phyloP scores from a whole-genome alignment of 768 basidiomycete species.

The Leccinellum albellum region DNA sequence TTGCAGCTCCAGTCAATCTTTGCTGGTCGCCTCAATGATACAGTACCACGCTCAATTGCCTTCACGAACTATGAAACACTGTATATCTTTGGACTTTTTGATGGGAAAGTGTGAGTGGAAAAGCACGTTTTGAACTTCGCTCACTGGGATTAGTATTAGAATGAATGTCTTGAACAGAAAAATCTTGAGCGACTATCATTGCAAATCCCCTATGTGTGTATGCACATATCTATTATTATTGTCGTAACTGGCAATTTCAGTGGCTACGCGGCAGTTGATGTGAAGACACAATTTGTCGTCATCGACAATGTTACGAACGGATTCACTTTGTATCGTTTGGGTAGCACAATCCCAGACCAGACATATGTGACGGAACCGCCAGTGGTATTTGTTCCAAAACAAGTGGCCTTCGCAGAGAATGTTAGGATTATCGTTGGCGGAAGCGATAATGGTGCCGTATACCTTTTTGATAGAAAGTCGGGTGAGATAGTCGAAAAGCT shows the following conservation, averaged over 20 bases:
- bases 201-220: constrained; percentile 6
- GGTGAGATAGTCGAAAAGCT: background rate
- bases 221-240: no score
- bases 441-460: constrained; percentile 5
- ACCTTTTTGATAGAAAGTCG: constrained; percentile 1
- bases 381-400: background rate
- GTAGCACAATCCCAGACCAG: background rate
- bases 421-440: constrained; percentile 1
- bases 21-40: background rate
- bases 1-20: background rate
- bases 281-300: background rate
- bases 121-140: background rate
- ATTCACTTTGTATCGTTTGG: constrained; percentile 7
- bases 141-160: background rate
- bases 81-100: background rate
- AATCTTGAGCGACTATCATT: constrained; percentile 2
- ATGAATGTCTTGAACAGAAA: background rate
- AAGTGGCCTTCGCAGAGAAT: background rate
- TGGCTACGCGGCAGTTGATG: no score
- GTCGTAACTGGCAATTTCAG: no score
- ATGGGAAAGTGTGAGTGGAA: background rate
- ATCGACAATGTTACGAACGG: constrained; percentile 3
- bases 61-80: background rate
- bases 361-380: background rate
- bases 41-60: background rate